Conservation (phyloP, 2,329 filamentous ascomycete genomes). For the Neopestalotiopsis sp. region DNA sequence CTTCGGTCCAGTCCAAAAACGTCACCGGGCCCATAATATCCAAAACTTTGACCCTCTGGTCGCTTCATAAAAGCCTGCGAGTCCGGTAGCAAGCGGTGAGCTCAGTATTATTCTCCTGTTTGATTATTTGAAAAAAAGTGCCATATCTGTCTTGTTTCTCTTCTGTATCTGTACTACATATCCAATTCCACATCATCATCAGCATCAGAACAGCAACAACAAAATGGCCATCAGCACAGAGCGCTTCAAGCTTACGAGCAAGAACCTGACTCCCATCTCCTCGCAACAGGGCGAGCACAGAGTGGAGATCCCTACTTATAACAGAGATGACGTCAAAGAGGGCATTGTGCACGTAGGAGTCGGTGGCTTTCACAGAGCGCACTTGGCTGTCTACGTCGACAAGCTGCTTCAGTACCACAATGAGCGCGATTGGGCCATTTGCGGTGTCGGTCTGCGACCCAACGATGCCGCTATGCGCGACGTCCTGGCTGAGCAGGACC, state of each 20-base stretch:
- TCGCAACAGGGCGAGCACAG: slow-evolving; percentile 15
- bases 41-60: slow-evolving; percentile 5
- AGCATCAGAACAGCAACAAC: not conserved
- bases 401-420: slow-evolving; percentile 52
- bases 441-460: slow-evolving; percentile 56
- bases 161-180: slow-evolving; percentile 6
- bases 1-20: slow-evolving; percentile 13
- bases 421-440: slow-evolving; percentile 54
- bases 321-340: slow-evolving; percentile 52
- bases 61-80: slow-evolving; percentile 1
- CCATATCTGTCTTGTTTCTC: not conserved
- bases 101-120: not conserved
- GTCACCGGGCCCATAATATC: slow-evolving; percentile 14
- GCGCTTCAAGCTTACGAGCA: slow-evolving; percentile 44
- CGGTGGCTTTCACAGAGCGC: slow-evolving; percentile 60
- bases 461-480: slow-evolving; percentile 59
- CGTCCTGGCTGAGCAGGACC: slow-evolving; percentile 51
- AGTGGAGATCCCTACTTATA: slow-evolving; percentile 49
- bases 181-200: not conserved
- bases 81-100: slow-evolving; percentile 5
- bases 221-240: slow-evolving; percentile 21
- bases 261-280: slow-evolving; percentile 43
- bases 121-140: not conserved
- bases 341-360: slow-evolving; percentile 61
- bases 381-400: slow-evolving; percentile 58